These are phyloP conservation scores for Epichloe scottii DNA, from an alignment of 2,329 filamentous ascomycete species.

Conservation along the genomic window DNA sequence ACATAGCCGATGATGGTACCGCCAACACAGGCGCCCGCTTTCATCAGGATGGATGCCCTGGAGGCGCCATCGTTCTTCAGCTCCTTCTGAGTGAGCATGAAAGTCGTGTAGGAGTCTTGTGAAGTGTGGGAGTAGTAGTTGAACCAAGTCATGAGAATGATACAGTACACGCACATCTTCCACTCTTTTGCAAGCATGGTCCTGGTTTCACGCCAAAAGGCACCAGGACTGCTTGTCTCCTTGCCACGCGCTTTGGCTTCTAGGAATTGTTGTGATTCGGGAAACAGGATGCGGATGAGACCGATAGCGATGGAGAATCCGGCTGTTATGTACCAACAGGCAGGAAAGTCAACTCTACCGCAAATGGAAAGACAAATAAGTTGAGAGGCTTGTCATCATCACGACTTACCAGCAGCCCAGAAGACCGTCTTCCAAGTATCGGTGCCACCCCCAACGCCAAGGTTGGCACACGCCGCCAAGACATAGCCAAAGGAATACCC, in stretches of 20 bases:
- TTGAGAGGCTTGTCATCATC: neutral
- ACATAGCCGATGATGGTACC: slow-evolving; percentile 62
- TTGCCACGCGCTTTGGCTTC: slow-evolving; percentile 52
- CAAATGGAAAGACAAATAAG: neutral
- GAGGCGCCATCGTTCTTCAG: slow-evolving; percentile 50
- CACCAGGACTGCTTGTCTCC: slow-evolving; percentile 28
- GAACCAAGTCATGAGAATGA: slow-evolving; percentile 68
- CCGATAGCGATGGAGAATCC: slow-evolving; percentile 58
- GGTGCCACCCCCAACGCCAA: slow-evolving; percentile 52
- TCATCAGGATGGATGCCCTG: slow-evolving; percentile 72
- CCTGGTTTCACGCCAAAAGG: slow-evolving; percentile 59
- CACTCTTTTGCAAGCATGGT: slow-evolving; percentile 58
- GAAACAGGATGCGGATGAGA: slow-evolving; percentile 53
- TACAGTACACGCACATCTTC: slow-evolving; percentile 66
- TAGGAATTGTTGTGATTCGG: slow-evolving; percentile 63
- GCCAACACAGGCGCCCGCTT: slow-evolving; percentile 62
- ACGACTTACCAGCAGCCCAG: slow-evolving; percentile 44
- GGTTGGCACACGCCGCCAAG: slow-evolving; percentile 61
- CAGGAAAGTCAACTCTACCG: neutral
- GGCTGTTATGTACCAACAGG: slow-evolving; percentile 22
- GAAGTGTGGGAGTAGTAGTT: slow-evolving; percentile 67
- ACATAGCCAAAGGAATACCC: slow-evolving; percentile 74
- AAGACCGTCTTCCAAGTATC: slow-evolving; percentile 66
- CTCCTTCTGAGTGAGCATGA: slow-evolving; percentile 62
- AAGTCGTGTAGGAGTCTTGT: slow-evolving; percentile 73